Evolutionary conservation across 2,329 filamentous ascomycete species (phyloP).

Genomic region (Aureobasidium sp.): DNA sequence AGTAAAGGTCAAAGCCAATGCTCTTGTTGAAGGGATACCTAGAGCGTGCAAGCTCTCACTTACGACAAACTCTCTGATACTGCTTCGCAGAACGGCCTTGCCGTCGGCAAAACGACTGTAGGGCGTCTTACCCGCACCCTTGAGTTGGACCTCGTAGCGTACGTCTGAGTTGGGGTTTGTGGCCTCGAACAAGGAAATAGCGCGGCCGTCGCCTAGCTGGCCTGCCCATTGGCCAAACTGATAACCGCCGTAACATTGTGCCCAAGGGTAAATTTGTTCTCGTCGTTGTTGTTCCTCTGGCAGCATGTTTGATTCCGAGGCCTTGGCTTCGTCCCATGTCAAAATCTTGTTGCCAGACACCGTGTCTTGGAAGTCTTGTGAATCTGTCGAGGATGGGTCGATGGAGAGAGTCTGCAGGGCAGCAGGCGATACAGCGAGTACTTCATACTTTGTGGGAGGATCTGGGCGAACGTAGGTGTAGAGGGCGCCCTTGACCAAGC

Average conservation of each 20-base stretch:
- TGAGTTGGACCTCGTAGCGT: conserved; percentile 86
- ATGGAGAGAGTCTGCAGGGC: conserved; percentile 80
- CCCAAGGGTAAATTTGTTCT: conserved; percentile 85
- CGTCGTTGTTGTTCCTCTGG: conserved; percentile 50
- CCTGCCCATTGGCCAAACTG: conserved; percentile 78
- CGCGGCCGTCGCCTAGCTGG: conserved; percentile 88
- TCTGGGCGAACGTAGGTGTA: conserved; percentile 91
- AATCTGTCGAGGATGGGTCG: conserved; percentile 57
- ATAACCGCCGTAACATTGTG: conserved; percentile 89
- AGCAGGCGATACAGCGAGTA: conserved; percentile 71
- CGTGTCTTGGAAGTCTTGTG: conserved; percentile 66
- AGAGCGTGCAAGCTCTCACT: conserved; percentile 84
- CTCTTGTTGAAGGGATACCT: conserved; percentile 77
- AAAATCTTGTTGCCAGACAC: conserved; percentile 78
- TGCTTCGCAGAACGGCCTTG: conserved; percentile 84
- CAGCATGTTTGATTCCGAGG: conserved; percentile 16
- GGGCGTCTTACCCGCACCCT: conserved; percentile 86
- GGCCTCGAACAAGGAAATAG: conserved; percentile 88
- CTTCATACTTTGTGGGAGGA: conserved; percentile 61
- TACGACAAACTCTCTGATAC: conserved; percentile 89
- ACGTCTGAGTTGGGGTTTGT: conserved; percentile 65
- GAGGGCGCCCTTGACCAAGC: conserved; percentile 74
- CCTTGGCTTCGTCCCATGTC: conserved; percentile 61
- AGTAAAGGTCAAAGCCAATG: conserved; percentile 71
- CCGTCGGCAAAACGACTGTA: conserved; percentile 97